Base-by-base conservation (phyloP, 225 moss, liverwort and hornwort genomes). In the Anthoceros angustus region DNA sequence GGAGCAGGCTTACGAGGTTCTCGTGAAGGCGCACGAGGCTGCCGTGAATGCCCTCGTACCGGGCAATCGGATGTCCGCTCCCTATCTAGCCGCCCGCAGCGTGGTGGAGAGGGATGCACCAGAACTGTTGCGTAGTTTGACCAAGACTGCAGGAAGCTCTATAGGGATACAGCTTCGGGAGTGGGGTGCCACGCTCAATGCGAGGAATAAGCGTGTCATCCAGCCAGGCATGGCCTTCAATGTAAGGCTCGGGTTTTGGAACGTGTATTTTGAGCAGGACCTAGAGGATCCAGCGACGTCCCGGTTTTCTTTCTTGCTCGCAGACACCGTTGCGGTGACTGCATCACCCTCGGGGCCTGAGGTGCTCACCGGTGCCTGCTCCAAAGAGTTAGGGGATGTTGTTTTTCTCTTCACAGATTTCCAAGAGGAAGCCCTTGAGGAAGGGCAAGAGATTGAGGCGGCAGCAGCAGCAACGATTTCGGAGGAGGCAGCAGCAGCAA, bases 171-270 rank as follows among this genome's bases (percentile, higher is more conserved):
- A 98, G 82, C 88, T 83, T 64, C 74, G 86, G 15, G 86, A 86
- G 70, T 86, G 83, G 39, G 77, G 85, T 6, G 61, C n/a, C 78
- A 89, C 92, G 24, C 68, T 98, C 72, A 89, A 88, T 72, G 81
- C 68, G 10, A 88, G 89, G 82, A 98, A 92, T 62, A 91, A 89
- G 26, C 84, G 85, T 4, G 62, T 76, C 39, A 65, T 98, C 32
- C 83, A 80, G 69, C 80, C 89, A 42, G 95, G 95, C 9, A 98
- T 98, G 95, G 95, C 86, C 63, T 92, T 98, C 71, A 98, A 98
- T 73, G 76, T 98, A 40, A 85, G 78, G 4, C 71, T 98, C 45
- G 91, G 95, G 7, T 89, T 98, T 69, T 85, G 89, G 40, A 88
- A 85, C 48, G 64, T 98, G 78, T 72, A 85, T 42, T 85, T 81